phyloP scores from a whole-genome alignment of 2,329 filamentous ascomycete genomes.

The Colletotrichum theobromicola region DNA sequence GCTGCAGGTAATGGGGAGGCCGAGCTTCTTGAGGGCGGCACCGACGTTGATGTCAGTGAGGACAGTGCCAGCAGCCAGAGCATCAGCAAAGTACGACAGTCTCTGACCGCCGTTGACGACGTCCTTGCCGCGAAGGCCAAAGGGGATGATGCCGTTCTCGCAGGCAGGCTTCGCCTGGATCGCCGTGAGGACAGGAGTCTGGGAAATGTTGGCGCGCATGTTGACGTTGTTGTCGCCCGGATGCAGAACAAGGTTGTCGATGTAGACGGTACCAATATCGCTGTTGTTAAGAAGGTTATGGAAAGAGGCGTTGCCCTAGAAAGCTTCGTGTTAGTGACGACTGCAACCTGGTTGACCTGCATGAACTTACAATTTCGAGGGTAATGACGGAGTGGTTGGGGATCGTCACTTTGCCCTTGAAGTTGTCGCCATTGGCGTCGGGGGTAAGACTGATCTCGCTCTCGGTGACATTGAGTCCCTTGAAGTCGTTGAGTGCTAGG shows the following conservation, averaged over 20 bases:
- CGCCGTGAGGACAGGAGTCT: constrained; percentile 49
- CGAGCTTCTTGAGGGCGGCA: constrained; percentile 20
- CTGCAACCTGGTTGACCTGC: neutral
- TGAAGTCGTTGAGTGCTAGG: constrained; percentile 57
- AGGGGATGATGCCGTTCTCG: constrained; percentile 57
- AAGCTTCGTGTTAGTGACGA: neutral
- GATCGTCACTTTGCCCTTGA: constrained; percentile 63
- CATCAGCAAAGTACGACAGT: constrained; percentile 61
- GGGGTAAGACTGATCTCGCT: constrained; percentile 49
- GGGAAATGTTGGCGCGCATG: constrained; percentile 59
- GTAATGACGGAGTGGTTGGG: constrained; percentile 69
- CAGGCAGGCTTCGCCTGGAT: constrained; percentile 54
- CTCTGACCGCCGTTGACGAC: constrained; percentile 57
- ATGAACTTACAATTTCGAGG: constrained; percentile 63
- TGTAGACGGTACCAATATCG: constrained; percentile 59
- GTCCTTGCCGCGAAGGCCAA: constrained; percentile 57
- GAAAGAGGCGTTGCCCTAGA: constrained; percentile 67
- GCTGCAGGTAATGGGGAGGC: constrained; percentile 26
- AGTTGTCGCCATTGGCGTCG: constrained; percentile 59
- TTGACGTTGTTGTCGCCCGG: constrained; percentile 64
- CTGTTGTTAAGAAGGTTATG: constrained; percentile 58
- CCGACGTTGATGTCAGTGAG: constrained; percentile 58
- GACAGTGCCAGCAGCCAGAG: constrained; percentile 56
- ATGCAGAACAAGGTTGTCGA: constrained; percentile 62
- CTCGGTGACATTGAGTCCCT: constrained; percentile 57